Conservation (phyloP, 192 early-diverging fungal species). For the Kickxella alabastrina region DNA sequence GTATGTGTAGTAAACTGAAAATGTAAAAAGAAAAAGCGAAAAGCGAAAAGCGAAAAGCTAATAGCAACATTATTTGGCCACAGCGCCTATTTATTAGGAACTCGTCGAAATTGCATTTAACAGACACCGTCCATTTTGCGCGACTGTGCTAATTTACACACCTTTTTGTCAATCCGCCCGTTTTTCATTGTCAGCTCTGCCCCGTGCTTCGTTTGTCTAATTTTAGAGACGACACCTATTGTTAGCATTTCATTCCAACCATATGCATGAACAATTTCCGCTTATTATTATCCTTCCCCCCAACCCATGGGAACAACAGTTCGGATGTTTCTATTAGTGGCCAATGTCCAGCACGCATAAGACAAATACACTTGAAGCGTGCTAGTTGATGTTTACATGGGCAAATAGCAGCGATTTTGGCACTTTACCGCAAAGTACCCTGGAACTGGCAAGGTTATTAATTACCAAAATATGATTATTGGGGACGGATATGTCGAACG, state of each 20-base stretch:
- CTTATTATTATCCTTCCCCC: too few relatives aligned
- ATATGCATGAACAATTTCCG: too few relatives aligned
- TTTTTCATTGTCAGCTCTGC: too few relatives aligned
- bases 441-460: not conserved
- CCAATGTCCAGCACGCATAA: not conserved
- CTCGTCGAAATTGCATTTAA: not conserved
- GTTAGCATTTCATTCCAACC: too few relatives aligned
- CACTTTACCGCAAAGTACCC: conserved; percentile 2
- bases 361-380: not conserved
- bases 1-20: not conserved
- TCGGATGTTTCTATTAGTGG: conserved; percentile 13
- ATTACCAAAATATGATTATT: not conserved
- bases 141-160: too few relatives aligned
- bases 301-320: too few relatives aligned
- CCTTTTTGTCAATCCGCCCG: too few relatives aligned
- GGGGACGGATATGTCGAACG: conserved; percentile 6
- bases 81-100: not conserved
- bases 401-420: not conserved
- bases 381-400: conserved; percentile 1
- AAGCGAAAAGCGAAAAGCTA: too few relatives aligned
- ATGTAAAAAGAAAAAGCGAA: not conserved
- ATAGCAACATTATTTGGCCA: not conserved
- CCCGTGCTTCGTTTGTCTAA: too few relatives aligned
- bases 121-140: too few relatives aligned
- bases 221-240: too few relatives aligned